phyloP scores from a whole-genome alignment of 257 asterid genomes.

The Capsicum pubescens region DNA sequence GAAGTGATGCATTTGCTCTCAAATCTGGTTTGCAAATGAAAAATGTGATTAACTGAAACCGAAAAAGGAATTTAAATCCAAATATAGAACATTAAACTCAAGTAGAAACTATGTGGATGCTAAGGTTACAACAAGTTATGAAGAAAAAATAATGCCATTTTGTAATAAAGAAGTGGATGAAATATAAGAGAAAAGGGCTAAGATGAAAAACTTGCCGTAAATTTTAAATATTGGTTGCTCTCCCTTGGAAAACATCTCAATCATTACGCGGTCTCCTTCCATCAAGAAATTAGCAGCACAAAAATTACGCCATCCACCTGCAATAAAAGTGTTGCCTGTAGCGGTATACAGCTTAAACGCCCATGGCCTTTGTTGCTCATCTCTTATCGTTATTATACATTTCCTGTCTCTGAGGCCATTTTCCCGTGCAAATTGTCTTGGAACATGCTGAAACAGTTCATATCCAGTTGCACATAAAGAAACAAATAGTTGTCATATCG shows the following conservation, averaged over 20 bases:
- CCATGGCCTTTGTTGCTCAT: neutral
- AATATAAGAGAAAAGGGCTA: neutral
- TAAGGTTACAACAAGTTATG: too few relatives aligned
- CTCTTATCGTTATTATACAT: too few relatives aligned
- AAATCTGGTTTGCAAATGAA: neutral
- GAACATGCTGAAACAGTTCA: too few relatives aligned
- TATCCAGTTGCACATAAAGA: too few relatives aligned
- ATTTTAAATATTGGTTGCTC: neutral
- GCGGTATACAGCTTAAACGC: neutral
- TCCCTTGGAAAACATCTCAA: neutral
- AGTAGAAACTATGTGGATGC: neutral
- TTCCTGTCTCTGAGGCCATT: too few relatives aligned
- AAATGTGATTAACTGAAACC: neutral
- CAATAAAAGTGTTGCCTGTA: neutral
- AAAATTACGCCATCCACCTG: neutral
- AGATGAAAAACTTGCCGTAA: neutral
- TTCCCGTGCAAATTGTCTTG: too few relatives aligned
- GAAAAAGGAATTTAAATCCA: neutral
- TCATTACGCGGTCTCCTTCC: neutral
- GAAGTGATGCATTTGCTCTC: too few relatives aligned
- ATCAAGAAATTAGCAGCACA: neutral
- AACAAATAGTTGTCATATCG: neutral
- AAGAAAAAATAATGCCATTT: neutral
- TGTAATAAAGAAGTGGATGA: neutral
- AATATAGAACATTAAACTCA: neutral